phyloP scores from a whole-genome alignment of 2,329 filamentous ascomycete genomes.

The Fusarium papillatum region DNA sequence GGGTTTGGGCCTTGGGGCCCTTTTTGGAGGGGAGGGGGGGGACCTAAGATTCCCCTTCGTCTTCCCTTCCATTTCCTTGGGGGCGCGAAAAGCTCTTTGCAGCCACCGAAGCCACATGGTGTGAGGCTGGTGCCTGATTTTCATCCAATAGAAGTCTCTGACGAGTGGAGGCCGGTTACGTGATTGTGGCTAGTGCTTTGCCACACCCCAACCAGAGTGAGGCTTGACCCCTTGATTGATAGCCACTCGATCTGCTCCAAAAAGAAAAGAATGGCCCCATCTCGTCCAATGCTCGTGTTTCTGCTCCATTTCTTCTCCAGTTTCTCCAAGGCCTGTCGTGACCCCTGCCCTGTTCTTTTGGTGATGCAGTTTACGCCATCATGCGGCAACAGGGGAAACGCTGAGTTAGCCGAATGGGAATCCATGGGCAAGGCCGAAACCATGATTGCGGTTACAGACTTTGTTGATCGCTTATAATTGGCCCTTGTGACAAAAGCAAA shows the following conservation, averaged over 20 bases:
- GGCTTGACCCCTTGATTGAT: slow-evolving; percentile 32
- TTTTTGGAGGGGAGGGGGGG: slow-evolving; percentile 37
- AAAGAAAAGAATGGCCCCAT: slow-evolving; percentile 24
- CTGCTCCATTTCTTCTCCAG: slow-evolving; percentile 28
- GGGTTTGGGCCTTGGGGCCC: slow-evolving; percentile 43
- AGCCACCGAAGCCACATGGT: slow-evolving; percentile 33
- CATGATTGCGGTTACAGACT: neutral
- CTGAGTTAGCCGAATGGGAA: neutral
- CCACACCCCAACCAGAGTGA: slow-evolving; percentile 37
- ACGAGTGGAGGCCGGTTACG: slow-evolving; percentile 12
- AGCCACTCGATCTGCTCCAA: slow-evolving; percentile 27
- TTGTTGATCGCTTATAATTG: neutral
- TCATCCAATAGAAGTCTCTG: slow-evolving; percentile 25
- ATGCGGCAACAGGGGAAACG: neutral
- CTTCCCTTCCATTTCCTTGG: slow-evolving; percentile 2
- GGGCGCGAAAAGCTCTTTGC: slow-evolving; percentile 23
- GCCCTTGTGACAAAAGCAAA: neutral
- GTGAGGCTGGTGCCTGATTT: slow-evolving; percentile 38
- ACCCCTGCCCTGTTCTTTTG: slow-evolving; percentile 14
- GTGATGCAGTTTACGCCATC: slow-evolving; percentile 9
- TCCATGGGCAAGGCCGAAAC: neutral
- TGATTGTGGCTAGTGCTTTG: slow-evolving; percentile 21
- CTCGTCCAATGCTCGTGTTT: slow-evolving; percentile 23
- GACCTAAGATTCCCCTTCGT: slow-evolving; percentile 20
- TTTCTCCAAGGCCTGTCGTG: slow-evolving; percentile 26